Conservation (phyloP, 1,284 basidiomycete genomes). For the Sphaerobolus stellatus region DNA sequence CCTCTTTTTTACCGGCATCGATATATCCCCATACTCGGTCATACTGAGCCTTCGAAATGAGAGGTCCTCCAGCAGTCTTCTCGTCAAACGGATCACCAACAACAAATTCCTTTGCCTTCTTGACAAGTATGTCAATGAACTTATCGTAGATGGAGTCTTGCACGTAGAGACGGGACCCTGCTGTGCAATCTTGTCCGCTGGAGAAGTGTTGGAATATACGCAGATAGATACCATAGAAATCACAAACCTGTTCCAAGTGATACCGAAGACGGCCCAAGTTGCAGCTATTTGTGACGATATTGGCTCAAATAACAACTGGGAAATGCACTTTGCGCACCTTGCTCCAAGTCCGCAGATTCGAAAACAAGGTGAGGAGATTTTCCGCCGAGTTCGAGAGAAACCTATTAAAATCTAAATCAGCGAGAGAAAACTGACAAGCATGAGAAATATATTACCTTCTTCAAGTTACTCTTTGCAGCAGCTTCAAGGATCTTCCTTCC, state of each 20-base stretch:
- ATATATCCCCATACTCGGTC: constrained; percentile 91
- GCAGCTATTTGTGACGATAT: constrained; percentile 53
- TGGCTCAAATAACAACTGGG: neutral
- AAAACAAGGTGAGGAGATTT: constrained; percentile 92
- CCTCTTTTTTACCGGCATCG: constrained; percentile 80
- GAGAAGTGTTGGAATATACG: neutral
- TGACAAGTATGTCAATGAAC: constrained; percentile 68
- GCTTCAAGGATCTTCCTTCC: constrained; percentile 91
- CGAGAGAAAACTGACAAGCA: constrained; percentile 10
- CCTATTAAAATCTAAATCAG: constrained; percentile 42
- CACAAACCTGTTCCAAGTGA: constrained; percentile 60
- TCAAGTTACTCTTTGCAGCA: constrained; percentile 90
- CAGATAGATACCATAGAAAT: neutral
- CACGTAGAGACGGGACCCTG: constrained; percentile 82
- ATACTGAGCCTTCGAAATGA: constrained; percentile 83
- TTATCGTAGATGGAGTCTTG: constrained; percentile 84
- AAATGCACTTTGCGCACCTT: constrained; percentile 48
- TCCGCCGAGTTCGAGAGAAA: constrained; percentile 91
- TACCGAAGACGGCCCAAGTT: constrained; percentile 80
- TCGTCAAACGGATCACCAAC: constrained; percentile 84
- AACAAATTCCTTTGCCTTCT: constrained; percentile 65
- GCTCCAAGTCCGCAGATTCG: constrained; percentile 79
- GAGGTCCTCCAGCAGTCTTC: constrained; percentile 71
- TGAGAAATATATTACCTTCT: constrained; percentile 53
- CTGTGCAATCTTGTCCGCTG: constrained; percentile 85